A percentile compares a stretch with the other conserved stretches of the same genome.
Evolutionary conservation across 305 asterid genomes (phyloP).

Genomic region (Euphrasia arctica): DNA sequence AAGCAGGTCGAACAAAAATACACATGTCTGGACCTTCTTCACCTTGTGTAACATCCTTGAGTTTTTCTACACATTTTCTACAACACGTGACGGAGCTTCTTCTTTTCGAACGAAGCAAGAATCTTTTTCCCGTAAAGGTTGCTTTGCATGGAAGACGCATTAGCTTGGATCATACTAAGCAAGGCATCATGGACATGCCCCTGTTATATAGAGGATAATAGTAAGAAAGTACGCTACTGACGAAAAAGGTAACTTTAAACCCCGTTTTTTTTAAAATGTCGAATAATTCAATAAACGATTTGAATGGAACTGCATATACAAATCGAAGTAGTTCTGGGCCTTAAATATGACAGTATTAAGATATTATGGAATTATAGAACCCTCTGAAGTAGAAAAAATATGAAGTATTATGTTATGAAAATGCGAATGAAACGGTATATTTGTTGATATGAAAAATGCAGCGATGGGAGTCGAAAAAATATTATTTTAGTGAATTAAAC

Average conservation of each 20-base stretch:
- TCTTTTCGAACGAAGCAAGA: slow-evolving; percentile 48
- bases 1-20: slow-evolving; percentile 4
- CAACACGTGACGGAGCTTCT: slow-evolving; percentile 24
- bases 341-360: background rate
- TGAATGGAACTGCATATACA: background rate
- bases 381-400: no score
- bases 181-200: slow-evolving; percentile 33
- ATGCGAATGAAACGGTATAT: background rate
- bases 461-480: background rate
- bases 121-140: slow-evolving; percentile 65
- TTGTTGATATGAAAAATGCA: background rate
- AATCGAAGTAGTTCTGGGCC: background rate
- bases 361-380: background rate
- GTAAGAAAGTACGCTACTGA: background rate
- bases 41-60: slow-evolving; percentile 1
- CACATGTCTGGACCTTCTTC: slow-evolving; percentile 6
- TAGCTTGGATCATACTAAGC: slow-evolving; percentile 30
- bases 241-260: background rate
- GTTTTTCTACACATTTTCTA: slow-evolving; percentile 19
- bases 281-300: background rate
- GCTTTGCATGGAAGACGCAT: slow-evolving; percentile 49
- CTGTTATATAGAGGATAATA: slow-evolving; percentile 30
- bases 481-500: no score
- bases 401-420: no score
- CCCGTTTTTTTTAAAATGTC: background rate